Conservation (phyloP, 2,329 filamentous ascomycete species). For the Tolypocladium ophioglossoides region DNA sequence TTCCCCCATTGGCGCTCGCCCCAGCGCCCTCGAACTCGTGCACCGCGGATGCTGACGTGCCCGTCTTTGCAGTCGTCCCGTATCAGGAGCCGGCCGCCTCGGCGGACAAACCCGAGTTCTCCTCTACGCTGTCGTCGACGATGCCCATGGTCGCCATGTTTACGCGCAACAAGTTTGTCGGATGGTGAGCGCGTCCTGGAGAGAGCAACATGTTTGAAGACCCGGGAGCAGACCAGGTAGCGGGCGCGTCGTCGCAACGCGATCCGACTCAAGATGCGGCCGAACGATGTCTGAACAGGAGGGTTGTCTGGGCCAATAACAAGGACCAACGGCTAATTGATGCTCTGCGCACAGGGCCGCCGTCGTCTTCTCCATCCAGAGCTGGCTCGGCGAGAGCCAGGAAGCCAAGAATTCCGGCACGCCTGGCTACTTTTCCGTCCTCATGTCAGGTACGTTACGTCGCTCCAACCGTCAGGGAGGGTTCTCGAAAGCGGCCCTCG, state of each 20-base stretch:
- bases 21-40: not conserved
- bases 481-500: not conserved
- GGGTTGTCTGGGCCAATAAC: not conserved
- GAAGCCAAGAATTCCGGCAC: slow-evolving; percentile 53
- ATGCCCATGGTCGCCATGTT: slow-evolving; percentile 96
- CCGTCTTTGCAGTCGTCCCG: slow-evolving; percentile 57
- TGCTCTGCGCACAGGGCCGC: slow-evolving; percentile 42
- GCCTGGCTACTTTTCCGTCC: slow-evolving; percentile 60
- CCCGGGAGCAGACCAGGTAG: not conserved
- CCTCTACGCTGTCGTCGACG: slow-evolving; percentile 62
- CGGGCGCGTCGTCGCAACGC: not conserved
- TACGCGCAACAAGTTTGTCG: slow-evolving; percentile 73
- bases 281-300: not conserved
- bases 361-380: slow-evolving; percentile 64
- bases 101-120: slow-evolving; percentile 56
- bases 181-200: slow-evolving; percentile 36
- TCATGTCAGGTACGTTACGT: slow-evolving; percentile 60
- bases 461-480: not conserved
- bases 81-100: slow-evolving; percentile 68
- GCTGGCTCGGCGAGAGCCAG: slow-evolving; percentile 66
- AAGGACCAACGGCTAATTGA: slow-evolving; percentile 1
- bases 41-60: not conserved
- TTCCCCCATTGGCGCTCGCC: not conserved
- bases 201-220: not conserved
- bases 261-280: not conserved